Evolutionary conservation across 495 filamentous ascomycete species (phyloP), one percentile per base, ranked within the genome.

Genomic region (Xylaria telfairii): DNA sequence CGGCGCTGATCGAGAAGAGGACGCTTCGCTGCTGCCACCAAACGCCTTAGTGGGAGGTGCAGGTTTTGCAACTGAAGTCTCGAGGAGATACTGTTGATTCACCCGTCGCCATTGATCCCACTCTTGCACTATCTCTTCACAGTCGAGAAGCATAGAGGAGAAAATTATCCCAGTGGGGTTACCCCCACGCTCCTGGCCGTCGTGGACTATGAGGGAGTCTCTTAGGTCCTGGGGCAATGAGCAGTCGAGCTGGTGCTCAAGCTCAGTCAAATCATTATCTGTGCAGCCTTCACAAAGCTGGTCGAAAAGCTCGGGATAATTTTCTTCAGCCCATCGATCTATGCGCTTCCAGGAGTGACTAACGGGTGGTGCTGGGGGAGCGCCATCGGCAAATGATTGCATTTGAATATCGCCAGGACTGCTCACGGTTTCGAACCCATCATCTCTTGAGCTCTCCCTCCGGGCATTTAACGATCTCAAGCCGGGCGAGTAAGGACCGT

Each of bases 61-160:
- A 8, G 90, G 87, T 59, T 87, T 86, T 64, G 83, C 82, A 62
- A 87, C 81, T 15, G 86, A 74, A 0, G 87, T 85, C 60, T 86
- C 82, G 24, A 85, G 84, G 54, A 98, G 85, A 76, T 91, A 97
- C 77, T 98, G 93, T 63, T 92, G 89, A 79, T 97, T 96, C 69
- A 99, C 96, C 68, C 87, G 89, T 73, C 92, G 90, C 96, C 96
- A 99, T 77, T 97, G 97, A 72, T 91, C 91, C 92, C 96, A 98
- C 81, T 99, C 96, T 81, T 97, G 92, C 8, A 98, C 90, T 64
- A 99, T 97, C 79, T 99, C 96, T 78, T 99, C 96, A 78, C 96
- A 99, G 76, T 99, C 96, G 56, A 99, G 87, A 54, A 98, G 84
- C 96, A 99, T 99, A 76, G 87, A 90, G 46, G 94, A 88, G 78